Conservation (phyloP, 2,329 filamentous ascomycete genomes). For the Pseudomassariella vexata region DNA sequence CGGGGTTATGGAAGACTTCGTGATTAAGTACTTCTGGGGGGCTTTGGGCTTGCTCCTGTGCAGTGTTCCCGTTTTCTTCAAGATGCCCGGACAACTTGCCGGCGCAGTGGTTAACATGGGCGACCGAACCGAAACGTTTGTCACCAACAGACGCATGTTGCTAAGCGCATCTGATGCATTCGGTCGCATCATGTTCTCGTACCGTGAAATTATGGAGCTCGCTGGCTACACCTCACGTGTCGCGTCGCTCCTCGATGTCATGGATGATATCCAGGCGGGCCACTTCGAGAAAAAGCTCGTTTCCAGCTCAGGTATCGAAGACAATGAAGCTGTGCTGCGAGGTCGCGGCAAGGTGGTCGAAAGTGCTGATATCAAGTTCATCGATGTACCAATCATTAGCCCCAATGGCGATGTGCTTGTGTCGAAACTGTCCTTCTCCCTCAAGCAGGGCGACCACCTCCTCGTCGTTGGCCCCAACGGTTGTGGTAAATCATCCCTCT, state of each 20-base stretch:
- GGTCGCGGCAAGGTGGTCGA: conserved; percentile 78
- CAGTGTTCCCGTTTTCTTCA: conserved; percentile 93
- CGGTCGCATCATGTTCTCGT: conserved; percentile 93
- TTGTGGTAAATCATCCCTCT: conserved; percentile 92
- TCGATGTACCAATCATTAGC: conserved; percentile 79
- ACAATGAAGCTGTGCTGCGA: conserved; percentile 76
- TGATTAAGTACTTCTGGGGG: conserved; percentile 99
- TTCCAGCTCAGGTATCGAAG: conserved; percentile 75
- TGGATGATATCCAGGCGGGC: conserved; percentile 85
- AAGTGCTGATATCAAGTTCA: conserved; percentile 46
- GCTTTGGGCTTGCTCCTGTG: conserved; percentile 86
- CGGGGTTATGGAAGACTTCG: conserved; percentile 99
- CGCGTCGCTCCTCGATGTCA: conserved; percentile 82
- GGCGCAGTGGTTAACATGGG: conserved; percentile 55
- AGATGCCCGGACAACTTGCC: conserved; percentile 65
- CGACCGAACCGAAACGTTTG: conserved; percentile 70
- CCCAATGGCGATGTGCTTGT: conserved; percentile 94
- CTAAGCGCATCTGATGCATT: conserved; percentile 93
- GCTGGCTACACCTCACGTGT: conserved; percentile 94
- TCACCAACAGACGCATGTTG: conserved; percentile 89
- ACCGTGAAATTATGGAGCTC: conserved; percentile 93
- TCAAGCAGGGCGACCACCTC: conserved; percentile 81
- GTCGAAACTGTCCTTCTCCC: conserved; percentile 76
- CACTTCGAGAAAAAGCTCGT: conserved; percentile 96
- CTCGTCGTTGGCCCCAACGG: conserved; percentile 95